Percentiles rank a stretch among this genome's conserved stretches.
Evolutionary conservation across 2,329 filamentous ascomycete species (phyloP).

Genomic region (Madurella fahalii): DNA sequence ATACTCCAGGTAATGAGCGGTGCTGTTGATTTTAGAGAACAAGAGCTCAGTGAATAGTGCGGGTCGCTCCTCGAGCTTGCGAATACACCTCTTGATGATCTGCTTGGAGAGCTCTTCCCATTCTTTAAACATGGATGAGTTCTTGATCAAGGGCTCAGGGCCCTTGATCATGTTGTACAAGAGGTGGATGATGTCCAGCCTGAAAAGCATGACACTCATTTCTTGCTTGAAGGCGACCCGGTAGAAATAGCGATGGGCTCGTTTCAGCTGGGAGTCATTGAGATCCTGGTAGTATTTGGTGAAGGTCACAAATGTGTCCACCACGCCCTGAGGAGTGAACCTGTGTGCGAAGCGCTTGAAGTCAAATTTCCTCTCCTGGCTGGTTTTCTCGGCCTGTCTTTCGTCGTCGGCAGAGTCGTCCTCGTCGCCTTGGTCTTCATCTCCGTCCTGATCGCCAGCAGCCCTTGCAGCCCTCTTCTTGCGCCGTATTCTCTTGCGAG

Average conservation of each 20-base stretch:
- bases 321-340: slow-evolving; percentile 77
- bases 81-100: slow-evolving; percentile 74
- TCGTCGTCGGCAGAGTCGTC: slow-evolving; percentile 72
- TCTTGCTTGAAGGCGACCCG: slow-evolving; percentile 93
- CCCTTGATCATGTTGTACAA: slow-evolving; percentile 92
- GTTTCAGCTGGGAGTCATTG: slow-evolving; percentile 74
- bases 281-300: slow-evolving; percentile 78
- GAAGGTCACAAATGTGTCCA: slow-evolving; percentile 85
- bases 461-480: slow-evolving; percentile 64
- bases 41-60: slow-evolving; percentile 87
- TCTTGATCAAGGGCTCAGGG: slow-evolving; percentile 67
- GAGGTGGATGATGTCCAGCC: slow-evolving; percentile 83
- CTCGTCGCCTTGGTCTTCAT: slow-evolving; percentile 51
- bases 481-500: slow-evolving; percentile 65
- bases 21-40: slow-evolving; percentile 85
- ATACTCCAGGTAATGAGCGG: slow-evolving; percentile 83
- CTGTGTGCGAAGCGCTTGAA: slow-evolving; percentile 77
- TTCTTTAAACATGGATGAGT: slow-evolving; percentile 68
- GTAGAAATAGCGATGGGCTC: slow-evolving; percentile 90
- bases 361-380: slow-evolving; percentile 87
- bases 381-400: slow-evolving; percentile 63
- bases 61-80: slow-evolving; percentile 79
- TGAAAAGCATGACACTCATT: slow-evolving; percentile 80
- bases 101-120: slow-evolving; percentile 89
- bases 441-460: slow-evolving; percentile 33